A percentile compares a stretch with the other conserved stretches of the same genome.
phyloP scores from a whole-genome alignment of 1,284 basidiomycete genomes.

The Moesziomyces parantarcticus region DNA sequence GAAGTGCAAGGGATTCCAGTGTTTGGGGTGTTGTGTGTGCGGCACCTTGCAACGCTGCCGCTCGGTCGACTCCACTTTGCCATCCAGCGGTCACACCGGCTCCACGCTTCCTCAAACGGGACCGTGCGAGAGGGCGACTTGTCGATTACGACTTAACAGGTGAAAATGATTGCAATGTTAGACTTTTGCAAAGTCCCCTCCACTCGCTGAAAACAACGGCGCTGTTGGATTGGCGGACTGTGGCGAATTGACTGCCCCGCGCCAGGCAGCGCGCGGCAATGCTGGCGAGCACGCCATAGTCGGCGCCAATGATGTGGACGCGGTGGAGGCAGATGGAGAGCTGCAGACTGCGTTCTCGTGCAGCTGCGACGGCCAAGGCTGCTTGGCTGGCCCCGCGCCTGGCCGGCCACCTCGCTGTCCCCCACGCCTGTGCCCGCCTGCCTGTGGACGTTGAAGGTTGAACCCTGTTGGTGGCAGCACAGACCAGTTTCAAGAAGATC shows the following conservation, averaged over 20 bases:
- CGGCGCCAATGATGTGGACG: conserved; percentile 18
- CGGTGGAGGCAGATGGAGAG: neutral
- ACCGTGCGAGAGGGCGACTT: neutral
- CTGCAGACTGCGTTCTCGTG: conserved; percentile 1
- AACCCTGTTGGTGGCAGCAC: conserved; percentile 35
- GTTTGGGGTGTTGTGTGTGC: no score
- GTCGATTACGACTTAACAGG: no score
- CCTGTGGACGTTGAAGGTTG: neutral
- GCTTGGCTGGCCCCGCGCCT: conserved; percentile 17
- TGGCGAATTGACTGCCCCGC: neutral
- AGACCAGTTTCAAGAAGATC: conserved; percentile 44
- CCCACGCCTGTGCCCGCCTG: neutral
- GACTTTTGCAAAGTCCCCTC: neutral
- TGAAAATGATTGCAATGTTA: neutral
- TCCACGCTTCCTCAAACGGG: neutral
- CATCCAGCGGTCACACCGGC: neutral
- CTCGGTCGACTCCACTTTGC: neutral
- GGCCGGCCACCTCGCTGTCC: neutral
- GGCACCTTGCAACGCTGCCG: no score
- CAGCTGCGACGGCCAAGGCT: neutral
- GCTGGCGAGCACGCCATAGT: neutral
- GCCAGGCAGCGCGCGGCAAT: neutral
- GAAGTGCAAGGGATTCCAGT: no score
- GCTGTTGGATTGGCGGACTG: neutral
- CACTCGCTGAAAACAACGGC: neutral